These are phyloP conservation scores for Diaporthe ampelina DNA, from an alignment of 2,329 filamentous ascomycete species.

Conservation along the genomic window DNA sequence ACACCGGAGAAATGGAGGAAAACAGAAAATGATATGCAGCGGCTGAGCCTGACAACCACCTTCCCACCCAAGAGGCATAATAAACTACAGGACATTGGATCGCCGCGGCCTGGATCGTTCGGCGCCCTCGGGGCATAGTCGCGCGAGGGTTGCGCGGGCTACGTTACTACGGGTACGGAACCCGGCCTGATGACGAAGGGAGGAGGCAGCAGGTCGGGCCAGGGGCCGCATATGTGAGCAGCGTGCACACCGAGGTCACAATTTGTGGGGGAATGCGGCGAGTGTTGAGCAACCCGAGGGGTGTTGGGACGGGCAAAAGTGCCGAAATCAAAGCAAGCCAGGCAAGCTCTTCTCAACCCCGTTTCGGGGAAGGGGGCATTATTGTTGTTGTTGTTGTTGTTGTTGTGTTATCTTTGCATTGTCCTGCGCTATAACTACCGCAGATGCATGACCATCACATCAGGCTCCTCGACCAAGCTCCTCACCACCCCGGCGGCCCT, in stretches of 20 bases:
- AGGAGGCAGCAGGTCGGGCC: slow-evolving; percentile 1
- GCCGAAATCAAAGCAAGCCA: neutral
- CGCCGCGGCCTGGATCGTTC: neutral
- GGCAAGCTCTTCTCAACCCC: neutral
- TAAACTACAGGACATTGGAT: neutral
- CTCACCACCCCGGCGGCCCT: slow-evolving; percentile 87
- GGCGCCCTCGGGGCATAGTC: slow-evolving; percentile 15
- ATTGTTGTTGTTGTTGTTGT: slow-evolving; percentile 13
- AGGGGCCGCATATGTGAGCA: slow-evolving; percentile 17
- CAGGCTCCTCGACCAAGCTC: slow-evolving; percentile 84
- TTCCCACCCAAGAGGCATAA: neutral
- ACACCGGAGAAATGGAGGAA: slow-evolving; percentile 2
- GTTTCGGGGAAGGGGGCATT: neutral
- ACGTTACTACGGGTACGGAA: slow-evolving; percentile 15
- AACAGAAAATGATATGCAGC: neutral
- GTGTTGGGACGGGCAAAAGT: neutral
- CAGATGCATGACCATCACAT: slow-evolving; percentile 87
- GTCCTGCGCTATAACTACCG: slow-evolving; percentile 64
- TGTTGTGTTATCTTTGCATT: neutral
- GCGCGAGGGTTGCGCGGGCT: neutral
- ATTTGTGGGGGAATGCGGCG: neutral
- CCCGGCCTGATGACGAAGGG: neutral
- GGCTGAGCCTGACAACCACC: neutral
- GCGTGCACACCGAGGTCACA: slow-evolving; percentile 19
- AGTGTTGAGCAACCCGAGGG: neutral